Evolutionary conservation across 2,329 filamentous ascomycete species (phyloP), one percentile per base, ranked within the genome.

Genomic region (Allantophomopsis cytisporea): DNA sequence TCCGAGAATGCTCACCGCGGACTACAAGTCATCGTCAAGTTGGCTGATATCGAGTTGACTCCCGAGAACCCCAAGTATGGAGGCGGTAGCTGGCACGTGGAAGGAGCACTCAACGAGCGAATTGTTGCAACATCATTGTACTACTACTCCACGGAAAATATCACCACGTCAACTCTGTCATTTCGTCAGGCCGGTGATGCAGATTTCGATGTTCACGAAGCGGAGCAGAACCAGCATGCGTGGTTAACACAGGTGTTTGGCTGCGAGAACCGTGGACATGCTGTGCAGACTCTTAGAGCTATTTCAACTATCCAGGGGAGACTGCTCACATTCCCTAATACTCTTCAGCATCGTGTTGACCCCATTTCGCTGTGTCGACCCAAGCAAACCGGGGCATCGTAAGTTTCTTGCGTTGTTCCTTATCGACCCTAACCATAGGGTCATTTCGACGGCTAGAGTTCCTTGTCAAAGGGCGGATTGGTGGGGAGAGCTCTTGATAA

Each of bases 11-110:
- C 17, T 1, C 28, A 41, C 6, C 37, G 40, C 2, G 66, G 68
- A 2, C 49, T 81, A 3, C 77, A 83, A 47, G 54, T 82, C 23
- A 73, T 81, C 38, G 65, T 78, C 31, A 78, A 79, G 49, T 60
- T 82, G 43, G 64, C 69, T 2, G 67, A 63, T 32, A 68, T 79
- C 37, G 60, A 74, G 32, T 59, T 79, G 3, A 71, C 63, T 0
- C 72, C 73, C 0, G 66, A 69, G n/a, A 65, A 71, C 18, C 66
- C 70, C 0, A 48, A 47, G 0, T 76, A 69, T 45, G 47, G 56
- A 0, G 61, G 57, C 4, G 63, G 63, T 2, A 50, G 50, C 1
- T 71, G 68, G 67, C 69, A 71, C 43, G 57, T 67, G 35, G 43
- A 49, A 30, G 46, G 46, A n/a, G 32, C 36, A 14, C 13, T 42